Base-by-base conservation (phyloP, 371 early-diverging fungal species). In the Mucor indicus region DNA sequence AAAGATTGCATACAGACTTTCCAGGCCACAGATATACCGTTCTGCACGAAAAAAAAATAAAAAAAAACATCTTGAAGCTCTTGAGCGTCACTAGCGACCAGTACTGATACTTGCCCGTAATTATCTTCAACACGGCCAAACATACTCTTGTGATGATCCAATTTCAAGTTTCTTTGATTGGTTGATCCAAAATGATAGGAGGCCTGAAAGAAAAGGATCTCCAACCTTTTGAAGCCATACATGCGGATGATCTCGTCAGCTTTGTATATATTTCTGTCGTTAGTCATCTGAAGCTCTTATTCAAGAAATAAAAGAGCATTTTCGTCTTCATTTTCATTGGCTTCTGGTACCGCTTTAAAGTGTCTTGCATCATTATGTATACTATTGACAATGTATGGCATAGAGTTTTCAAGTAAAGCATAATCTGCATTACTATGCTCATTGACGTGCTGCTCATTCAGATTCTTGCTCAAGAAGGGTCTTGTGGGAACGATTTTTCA, bases 301-400 rank as follows among this genome's bases (percentile, higher is more conserved):
- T 50, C 50, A 24, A 42, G 13, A 42, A 50, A 41, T 19, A 50
- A 33, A 42, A 50, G 30, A n/a, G 35, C 38, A 42, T 50, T 31
- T 50, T 41, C 50, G 42, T 50, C 50, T 48, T 48, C 38, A 20
- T 35, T 24, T n/a, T n/a, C n/a, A 29, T 48, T 35, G 38, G 38
- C 48, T 48, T 48, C 48, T 35, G 50, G 50, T 41, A 49, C 41
- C 2, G 38, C 30, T 33, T 42, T 40, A 49, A 49, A 41, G 38
- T 25, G 23, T 40, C 23, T 45, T 45, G 50, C 27, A 33, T 41
- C 41, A 49, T 49, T 21, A 49, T n/a, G n/a, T n/a, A n/a, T n/a
- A n/a, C n/a, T 13, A 33, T 49, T 49, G 33, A 33, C 25, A 42
- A 50, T 50, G 21, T 50, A 50, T 27, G 50, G 31, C 25, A 25